phyloP scores from a whole-genome alignment of 164 flowering plant species.

The Stephania japonica region DNA sequence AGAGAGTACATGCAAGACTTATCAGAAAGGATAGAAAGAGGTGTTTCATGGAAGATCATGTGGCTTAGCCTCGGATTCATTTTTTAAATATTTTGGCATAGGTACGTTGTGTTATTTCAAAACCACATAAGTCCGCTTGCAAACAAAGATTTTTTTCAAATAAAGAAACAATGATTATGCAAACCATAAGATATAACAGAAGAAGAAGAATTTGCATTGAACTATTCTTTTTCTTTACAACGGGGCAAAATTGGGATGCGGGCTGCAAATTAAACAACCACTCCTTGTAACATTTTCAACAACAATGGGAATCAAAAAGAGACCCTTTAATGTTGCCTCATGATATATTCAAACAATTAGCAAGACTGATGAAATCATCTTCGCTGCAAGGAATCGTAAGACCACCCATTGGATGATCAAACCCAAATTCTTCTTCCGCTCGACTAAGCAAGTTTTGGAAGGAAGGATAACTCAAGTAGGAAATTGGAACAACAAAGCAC shows the following conservation, averaged over 20 bases:
- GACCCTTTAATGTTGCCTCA: background rate
- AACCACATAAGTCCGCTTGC: background rate
- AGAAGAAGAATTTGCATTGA: background rate
- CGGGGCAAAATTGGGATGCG: background rate
- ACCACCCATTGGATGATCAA: conserved; percentile 16
- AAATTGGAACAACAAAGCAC: conserved; percentile 34
- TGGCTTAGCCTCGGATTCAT: background rate
- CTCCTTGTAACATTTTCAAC: background rate
- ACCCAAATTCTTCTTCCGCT: conserved; percentile 13
- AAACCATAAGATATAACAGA: background rate
- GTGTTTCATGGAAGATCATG: background rate
- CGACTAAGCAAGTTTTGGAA: conserved; percentile 33
- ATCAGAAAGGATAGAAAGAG: too few relatives aligned
- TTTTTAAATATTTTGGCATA: background rate
- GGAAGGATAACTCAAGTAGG: conserved; percentile 35
- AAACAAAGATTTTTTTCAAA: background rate
- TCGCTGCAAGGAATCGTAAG: conserved; percentile 9
- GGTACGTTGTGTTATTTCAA: background rate
- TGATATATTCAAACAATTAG: background rate
- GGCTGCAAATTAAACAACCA: conserved; percentile 1
- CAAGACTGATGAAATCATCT: conserved; percentile 3
- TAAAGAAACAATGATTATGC: background rate
- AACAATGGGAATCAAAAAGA: background rate
- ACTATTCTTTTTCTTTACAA: background rate
- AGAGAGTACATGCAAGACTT: background rate